These are phyloP conservation scores for Megacollybia marginata DNA, from an alignment of 768 basidiomycete species.

Conservation along the genomic window DNA sequence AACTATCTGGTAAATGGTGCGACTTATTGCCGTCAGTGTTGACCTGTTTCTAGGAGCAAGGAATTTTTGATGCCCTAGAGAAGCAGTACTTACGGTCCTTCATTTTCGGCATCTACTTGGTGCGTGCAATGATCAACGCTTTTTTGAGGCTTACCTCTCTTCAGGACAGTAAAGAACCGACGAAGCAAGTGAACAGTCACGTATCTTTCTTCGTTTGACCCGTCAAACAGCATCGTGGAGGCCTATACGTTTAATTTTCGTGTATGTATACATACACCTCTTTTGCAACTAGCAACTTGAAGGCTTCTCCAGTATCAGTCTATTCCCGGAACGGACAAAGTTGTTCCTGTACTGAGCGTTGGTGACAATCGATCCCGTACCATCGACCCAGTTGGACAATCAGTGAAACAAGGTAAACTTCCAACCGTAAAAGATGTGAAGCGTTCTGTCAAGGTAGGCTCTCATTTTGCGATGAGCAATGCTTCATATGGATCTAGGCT, in stretches of 20 bases:
- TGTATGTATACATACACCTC: neutral
- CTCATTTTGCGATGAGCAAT: neutral
- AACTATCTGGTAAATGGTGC: slow-evolving; percentile 61
- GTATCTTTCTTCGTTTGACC: slow-evolving; percentile 4
- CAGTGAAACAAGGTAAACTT: slow-evolving; percentile 48
- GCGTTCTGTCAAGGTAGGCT: slow-evolving; percentile 63
- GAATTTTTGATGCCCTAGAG: slow-evolving; percentile 81
- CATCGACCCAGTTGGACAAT: slow-evolving; percentile 53
- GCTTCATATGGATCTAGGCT: slow-evolving; percentile 29
- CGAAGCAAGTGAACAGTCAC: slow-evolving; percentile 51
- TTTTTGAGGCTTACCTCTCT: slow-evolving; percentile 1
- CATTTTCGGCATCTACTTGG: slow-evolving; percentile 80
- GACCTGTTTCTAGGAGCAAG: slow-evolving; percentile 52
- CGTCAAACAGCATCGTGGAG: slow-evolving; percentile 60
- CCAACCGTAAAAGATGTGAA: slow-evolving; percentile 81
- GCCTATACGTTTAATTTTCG: slow-evolving; percentile 86
- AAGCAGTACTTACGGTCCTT: slow-evolving; percentile 81
- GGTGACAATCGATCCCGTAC: slow-evolving; percentile 38
- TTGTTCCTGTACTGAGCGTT: slow-evolving; percentile 69
- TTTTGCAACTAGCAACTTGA: neutral
- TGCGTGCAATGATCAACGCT: slow-evolving; percentile 24
- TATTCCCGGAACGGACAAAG: slow-evolving; percentile 49
- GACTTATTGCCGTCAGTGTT: slow-evolving; percentile 5
- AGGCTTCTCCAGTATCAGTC: slow-evolving; percentile 50
- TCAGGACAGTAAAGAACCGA: slow-evolving; percentile 80